phyloP scores from a whole-genome alignment of 1,139 yeast genomes.

The Magnusiomyces clavatus region DNA sequence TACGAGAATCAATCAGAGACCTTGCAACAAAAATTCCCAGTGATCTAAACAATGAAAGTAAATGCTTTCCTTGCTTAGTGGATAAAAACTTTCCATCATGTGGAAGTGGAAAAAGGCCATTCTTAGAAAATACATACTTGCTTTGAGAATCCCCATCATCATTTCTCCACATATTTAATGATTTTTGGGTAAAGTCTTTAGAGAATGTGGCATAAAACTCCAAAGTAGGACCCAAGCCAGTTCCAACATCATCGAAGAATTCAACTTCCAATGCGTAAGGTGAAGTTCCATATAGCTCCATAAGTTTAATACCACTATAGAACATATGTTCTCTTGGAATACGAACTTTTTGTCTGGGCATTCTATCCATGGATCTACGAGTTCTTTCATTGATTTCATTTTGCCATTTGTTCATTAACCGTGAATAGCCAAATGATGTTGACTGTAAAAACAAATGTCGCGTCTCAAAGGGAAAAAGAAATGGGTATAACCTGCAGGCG shows the following conservation, averaged over 20 bases:
- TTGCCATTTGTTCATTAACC: conserved; percentile 78
- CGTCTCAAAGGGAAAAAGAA: conserved; percentile 77
- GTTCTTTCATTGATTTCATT: neutral
- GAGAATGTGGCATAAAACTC: conserved; percentile 87
- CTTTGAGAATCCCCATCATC: conserved; percentile 32
- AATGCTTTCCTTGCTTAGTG: conserved; percentile 33
- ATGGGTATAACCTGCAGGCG: conserved; percentile 66
- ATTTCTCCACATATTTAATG: conserved; percentile 63
- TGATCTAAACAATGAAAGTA: conserved; percentile 49
- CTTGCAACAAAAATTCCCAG: conserved; percentile 84
- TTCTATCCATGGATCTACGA: conserved; percentile 54
- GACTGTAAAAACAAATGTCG: conserved; percentile 73
- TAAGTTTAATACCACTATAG: conserved; percentile 72
- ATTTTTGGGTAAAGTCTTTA: conserved; percentile 54
- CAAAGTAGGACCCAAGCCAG: conserved; percentile 92
- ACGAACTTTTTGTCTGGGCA: conserved; percentile 73
- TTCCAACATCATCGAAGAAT: conserved; percentile 87
- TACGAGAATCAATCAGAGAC: conserved; percentile 76
- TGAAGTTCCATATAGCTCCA: conserved; percentile 67
- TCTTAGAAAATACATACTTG: conserved; percentile 37
- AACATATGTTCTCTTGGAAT: conserved; percentile 64
- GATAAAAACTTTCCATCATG: conserved; percentile 25
- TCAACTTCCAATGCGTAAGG: conserved; percentile 84
- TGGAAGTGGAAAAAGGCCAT: conserved; percentile 74
- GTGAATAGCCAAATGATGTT: conserved; percentile 86